These are phyloP conservation scores for Crithidia expoeki DNA, from an alignment of 208 protist genomes.

Conservation along the genomic window DNA sequence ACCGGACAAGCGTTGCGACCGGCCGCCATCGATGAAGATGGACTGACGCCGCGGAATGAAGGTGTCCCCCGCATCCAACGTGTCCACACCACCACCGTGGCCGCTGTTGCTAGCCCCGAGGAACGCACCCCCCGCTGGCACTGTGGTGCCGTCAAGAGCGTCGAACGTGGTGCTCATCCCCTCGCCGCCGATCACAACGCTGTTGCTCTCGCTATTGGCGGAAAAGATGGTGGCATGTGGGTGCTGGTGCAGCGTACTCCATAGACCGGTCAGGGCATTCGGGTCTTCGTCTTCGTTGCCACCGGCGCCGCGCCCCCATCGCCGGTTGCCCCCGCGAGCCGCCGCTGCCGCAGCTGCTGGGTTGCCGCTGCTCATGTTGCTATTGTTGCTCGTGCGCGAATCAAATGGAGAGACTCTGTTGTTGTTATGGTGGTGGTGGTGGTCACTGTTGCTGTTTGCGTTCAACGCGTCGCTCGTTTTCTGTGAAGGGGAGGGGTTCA, in stretches of 20 bases:
- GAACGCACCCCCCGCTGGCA: neutral
- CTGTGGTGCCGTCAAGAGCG: neutral
- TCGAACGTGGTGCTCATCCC: slow-evolving; percentile 3
- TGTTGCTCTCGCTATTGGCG: slow-evolving; percentile 15
- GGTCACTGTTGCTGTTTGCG: neutral
- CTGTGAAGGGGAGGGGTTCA: neutral
- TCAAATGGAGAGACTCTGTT: neutral
- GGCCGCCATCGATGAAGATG: neutral
- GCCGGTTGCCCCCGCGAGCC: neutral
- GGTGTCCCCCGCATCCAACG: neutral
- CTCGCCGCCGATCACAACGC: neutral
- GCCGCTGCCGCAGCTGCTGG: neutral
- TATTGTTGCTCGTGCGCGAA: neutral
- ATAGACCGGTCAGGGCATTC: neutral
- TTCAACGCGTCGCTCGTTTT: neutral
- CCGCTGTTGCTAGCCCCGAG: neutral
- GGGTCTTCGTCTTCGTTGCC: neutral
- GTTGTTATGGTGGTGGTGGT: neutral
- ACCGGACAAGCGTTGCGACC: neutral
- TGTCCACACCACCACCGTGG: neutral
- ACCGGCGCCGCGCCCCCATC: neutral
- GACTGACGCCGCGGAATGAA: slow-evolving; percentile 3
- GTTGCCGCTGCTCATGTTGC: slow-evolving; percentile 5
- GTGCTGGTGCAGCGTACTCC: slow-evolving; percentile 1
- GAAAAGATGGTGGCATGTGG: slow-evolving; percentile 1